phyloP scores from a whole-genome alignment of 1,139 yeast genomes.

The Yamadazyma triangularis region DNA sequence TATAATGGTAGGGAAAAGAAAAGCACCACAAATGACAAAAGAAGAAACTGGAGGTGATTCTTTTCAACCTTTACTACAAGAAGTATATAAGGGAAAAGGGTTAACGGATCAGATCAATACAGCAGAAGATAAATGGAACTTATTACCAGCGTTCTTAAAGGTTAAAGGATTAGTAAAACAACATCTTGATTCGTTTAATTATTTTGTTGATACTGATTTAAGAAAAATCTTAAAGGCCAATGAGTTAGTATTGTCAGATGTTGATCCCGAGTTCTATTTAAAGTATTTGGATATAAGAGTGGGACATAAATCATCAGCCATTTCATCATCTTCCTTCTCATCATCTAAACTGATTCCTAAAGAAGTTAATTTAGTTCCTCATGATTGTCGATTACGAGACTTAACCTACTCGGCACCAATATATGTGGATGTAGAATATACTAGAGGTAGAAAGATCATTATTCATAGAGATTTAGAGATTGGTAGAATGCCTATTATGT shows the following conservation, averaged over 20 bases:
- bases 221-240: slow-evolving; percentile 91
- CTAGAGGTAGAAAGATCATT: slow-evolving; percentile 88
- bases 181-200: slow-evolving; percentile 94
- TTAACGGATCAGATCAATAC: slow-evolving; percentile 86
- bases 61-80: slow-evolving; percentile 73
- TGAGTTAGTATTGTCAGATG: slow-evolving; percentile 84
- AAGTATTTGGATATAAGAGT: slow-evolving; percentile 90
- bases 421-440: slow-evolving; percentile 94
- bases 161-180: slow-evolving; percentile 96
- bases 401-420: slow-evolving; percentile 95
- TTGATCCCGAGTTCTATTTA: slow-evolving; percentile 93
- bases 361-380: slow-evolving; percentile 80
- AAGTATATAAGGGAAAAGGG: slow-evolving; percentile 79
- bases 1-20: slow-evolving; percentile 13
- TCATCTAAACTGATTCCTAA: slow-evolving; percentile 40
- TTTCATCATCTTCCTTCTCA: too few relatives aligned
- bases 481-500: slow-evolving; percentile 98
- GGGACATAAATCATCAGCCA: slow-evolving; percentile 63
- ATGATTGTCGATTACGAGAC: slow-evolving; percentile 93
- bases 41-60: slow-evolving; percentile 40
- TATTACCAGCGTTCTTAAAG: slow-evolving; percentile 89
- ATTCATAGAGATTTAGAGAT: slow-evolving; percentile 88
- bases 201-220: slow-evolving; percentile 89
- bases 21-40: slow-evolving; percentile 8
- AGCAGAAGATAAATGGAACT: slow-evolving; percentile 92